Conservation (phyloP, 257 asterid species). For the Petunia secreta region DNA sequence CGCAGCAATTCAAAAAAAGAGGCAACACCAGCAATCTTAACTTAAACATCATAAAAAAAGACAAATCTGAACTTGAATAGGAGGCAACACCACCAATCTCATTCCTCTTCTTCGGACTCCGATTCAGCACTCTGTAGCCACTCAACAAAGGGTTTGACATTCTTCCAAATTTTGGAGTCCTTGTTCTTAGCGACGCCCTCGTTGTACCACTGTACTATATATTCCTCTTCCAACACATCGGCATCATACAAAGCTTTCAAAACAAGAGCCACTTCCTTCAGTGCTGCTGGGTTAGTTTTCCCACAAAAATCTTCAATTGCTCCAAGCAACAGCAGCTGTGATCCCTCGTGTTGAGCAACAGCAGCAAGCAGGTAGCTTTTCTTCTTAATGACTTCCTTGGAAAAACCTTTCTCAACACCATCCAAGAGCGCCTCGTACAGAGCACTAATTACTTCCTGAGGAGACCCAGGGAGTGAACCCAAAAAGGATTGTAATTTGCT, state of each 20-base stretch:
- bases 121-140: conserved; percentile 55
- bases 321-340: conserved; percentile 37
- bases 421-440: conserved; percentile 38
- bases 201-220: conserved; percentile 42
- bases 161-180: conserved; percentile 43
- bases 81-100: background rate
- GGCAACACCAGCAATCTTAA: too few relatives aligned
- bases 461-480: conserved; percentile 36
- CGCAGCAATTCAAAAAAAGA: background rate
- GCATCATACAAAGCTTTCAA: conserved; percentile 46
- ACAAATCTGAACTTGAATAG: too few relatives aligned
- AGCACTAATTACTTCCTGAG: conserved; percentile 45
- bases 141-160: conserved; percentile 42
- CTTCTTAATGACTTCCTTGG: conserved; percentile 47
- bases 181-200: conserved; percentile 38
- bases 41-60: too few relatives aligned
- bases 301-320: conserved; percentile 42
- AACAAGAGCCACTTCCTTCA: conserved; percentile 46
- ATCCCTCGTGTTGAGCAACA: conserved; percentile 27
- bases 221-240: conserved; percentile 48
- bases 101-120: conserved; percentile 45
- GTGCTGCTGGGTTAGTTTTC: conserved; percentile 35
- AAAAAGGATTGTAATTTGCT: conserved; percentile 37
- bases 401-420: conserved; percentile 42
- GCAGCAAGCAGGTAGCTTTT: conserved; percentile 39